Evolutionary conservation across 805 yeast genomes (phyloP).

Genomic region (Naumovozyma dairenensis): DNA sequence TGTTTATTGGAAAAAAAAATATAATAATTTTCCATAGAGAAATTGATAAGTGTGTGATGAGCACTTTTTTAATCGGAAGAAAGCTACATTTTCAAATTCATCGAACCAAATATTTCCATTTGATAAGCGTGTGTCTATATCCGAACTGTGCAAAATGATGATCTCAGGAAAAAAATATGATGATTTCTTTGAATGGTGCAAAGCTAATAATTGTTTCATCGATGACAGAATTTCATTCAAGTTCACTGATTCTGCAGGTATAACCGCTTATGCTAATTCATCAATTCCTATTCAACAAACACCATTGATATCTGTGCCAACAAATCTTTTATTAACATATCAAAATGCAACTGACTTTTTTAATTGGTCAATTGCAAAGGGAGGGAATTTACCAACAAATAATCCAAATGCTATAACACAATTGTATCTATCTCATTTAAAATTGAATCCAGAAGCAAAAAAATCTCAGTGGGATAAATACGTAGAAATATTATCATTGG

Average conservation of each 20-base stretch:
- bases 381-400: constrained; percentile 4
- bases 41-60: no score
- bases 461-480: constrained; percentile 31
- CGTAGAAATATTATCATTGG: constrained; percentile 38
- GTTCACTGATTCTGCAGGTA: constrained; percentile 25
- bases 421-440: constrained; percentile 35
- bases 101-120: no score
- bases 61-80: no score
- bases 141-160: no score
- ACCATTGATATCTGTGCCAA: constrained; percentile 34
- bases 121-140: no score
- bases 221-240: constrained; percentile 29
- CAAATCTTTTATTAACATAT: constrained; percentile 30
- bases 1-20: no score
- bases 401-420: constrained; percentile 30
- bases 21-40: no score
- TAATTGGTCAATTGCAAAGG: constrained; percentile 4
- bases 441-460: constrained; percentile 26
- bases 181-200: constrained; percentile 31
- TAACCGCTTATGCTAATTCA: constrained; percentile 24
- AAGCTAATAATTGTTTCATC: constrained; percentile 30
- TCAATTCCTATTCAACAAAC: constrained; percentile 4
- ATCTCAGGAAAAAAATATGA: constrained; percentile 6
- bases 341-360: constrained; percentile 28
- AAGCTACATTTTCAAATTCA: no score